A percentile compares a stretch with the other conserved stretches of the same genome.
Conservation (phyloP, 768 basidiomycete genomes). For the Leccinellum albellum region DNA sequence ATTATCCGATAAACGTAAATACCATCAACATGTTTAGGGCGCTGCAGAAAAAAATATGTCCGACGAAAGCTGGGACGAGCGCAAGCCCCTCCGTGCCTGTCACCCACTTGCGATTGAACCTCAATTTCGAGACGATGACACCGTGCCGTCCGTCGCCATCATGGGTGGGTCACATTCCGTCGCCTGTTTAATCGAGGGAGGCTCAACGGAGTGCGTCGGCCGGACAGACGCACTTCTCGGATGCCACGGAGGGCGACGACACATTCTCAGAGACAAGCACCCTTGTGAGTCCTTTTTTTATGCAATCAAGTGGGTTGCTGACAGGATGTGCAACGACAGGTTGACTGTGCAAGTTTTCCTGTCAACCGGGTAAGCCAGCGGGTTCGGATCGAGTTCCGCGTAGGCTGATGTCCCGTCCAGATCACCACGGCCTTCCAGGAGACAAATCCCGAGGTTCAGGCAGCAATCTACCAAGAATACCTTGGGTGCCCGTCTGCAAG, state of each 20-base stretch:
- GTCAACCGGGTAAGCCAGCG: neutral
- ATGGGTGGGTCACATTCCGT: neutral
- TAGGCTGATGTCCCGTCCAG: neutral
- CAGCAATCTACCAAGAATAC: constrained; percentile 11
- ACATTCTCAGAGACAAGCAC: constrained; percentile 13
- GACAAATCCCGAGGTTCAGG: neutral
- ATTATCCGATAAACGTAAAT: no score
- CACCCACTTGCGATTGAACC: neutral
- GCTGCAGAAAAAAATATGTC: neutral
- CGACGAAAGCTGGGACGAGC: neutral
- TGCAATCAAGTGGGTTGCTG: neutral
- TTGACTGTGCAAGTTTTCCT: neutral
- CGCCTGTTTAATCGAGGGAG: neutral
- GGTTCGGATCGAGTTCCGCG: neutral
- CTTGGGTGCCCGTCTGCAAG: neutral
- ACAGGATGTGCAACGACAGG: neutral
- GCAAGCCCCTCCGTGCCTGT: neutral
- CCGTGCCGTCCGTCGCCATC: neutral
- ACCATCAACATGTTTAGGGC: neutral
- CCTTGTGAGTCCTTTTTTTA: constrained; percentile 4
- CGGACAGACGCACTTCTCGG: neutral
- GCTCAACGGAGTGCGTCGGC: neutral
- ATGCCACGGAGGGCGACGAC: neutral
- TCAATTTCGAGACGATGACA: neutral
- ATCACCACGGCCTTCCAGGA: constrained; percentile 14